Evolutionary conservation across 2,329 filamentous ascomycete species (phyloP).

Genomic region (Leptographium wingfieldii): DNA sequence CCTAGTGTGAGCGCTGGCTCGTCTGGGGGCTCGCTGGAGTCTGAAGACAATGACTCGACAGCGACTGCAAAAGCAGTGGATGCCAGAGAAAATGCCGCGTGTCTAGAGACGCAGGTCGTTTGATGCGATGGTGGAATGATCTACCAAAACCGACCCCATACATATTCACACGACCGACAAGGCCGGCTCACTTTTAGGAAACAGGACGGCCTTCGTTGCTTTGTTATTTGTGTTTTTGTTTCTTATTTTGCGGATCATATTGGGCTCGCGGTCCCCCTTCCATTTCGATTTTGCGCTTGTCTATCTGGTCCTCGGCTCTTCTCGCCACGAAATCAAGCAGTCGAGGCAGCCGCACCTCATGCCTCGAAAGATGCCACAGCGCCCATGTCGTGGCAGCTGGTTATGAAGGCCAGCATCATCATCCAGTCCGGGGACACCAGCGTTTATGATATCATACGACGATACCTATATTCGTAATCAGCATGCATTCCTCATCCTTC

Average conservation of each 20-base stretch:
- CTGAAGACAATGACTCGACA: not conserved
- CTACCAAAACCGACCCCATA: not conserved
- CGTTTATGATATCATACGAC: conserved; percentile 1
- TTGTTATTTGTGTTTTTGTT: not conserved
- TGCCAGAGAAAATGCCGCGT: not conserved
- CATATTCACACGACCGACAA: not conserved
- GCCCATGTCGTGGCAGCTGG: not conserved
- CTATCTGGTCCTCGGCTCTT: not conserved
- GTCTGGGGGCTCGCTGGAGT: conserved; percentile 18
- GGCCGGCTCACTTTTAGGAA: not conserved
- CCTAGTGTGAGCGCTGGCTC: conserved; percentile 51
- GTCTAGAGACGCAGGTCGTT: not conserved
- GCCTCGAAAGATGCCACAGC: not conserved
- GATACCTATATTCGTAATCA: conserved; percentile 1
- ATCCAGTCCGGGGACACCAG: not conserved
- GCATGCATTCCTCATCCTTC: not conserved
- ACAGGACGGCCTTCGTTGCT: not conserved
- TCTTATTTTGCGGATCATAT: not conserved
- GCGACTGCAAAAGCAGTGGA: not conserved
- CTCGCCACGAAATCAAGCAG: not conserved
- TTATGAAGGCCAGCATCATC: not conserved
- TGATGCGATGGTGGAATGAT: not conserved
- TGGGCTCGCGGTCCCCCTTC: not conserved
- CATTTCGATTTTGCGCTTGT: conserved; percentile 1
- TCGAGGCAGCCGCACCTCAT: not conserved